Evolutionary conservation across 805 yeast genomes (phyloP), one percentile per base, ranked within the genome.

Genomic region (Pichia scutulata): DNA sequence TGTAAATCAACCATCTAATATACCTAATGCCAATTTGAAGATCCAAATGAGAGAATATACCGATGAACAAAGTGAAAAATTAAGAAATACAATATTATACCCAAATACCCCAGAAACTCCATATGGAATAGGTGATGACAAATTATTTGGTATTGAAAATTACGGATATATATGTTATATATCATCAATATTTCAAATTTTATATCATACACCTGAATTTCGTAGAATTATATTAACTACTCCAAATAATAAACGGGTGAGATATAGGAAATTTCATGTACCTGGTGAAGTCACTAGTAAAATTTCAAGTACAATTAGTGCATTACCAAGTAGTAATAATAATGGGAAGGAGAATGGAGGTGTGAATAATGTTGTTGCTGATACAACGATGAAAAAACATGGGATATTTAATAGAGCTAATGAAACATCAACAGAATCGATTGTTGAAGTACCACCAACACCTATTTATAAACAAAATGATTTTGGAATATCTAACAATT

Each of bases 131-230:
- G 90, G 89, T 1, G 70, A 82, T 7, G 71, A 77, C 53, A 86
- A 84, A 63, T 75, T 86, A 22, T 86, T 78, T 64, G 95, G 95
- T 1, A 79, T 84, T 77, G 93, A 86, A 62, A 86, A 86, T 62
- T 86, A 85, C 60, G 96, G 95, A 2, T 84, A 89, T 64, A 89
- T 97, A 0, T 93, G 98, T 69, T 92, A 92, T 70, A 87, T 96
- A 67, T 93, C 93, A 60, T 88, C 97, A 10, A 86, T 93, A 28
- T 69, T 93, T 23, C 99, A 93, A 65, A 88, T 95, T 57, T 74
- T 92, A 10, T 92, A 79, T 70, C 83, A 86, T 68, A 76, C 92
- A 4, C 74, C 77, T 24, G 76, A 75, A 26, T 89, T 93, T 60
- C 76, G 97, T 43, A 66, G 71, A 18, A 74, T 73, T 48, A 62